Evolutionary conservation across 1,284 basidiomycete species (phyloP).

Genomic region (Malassezia sympodialis): DNA sequence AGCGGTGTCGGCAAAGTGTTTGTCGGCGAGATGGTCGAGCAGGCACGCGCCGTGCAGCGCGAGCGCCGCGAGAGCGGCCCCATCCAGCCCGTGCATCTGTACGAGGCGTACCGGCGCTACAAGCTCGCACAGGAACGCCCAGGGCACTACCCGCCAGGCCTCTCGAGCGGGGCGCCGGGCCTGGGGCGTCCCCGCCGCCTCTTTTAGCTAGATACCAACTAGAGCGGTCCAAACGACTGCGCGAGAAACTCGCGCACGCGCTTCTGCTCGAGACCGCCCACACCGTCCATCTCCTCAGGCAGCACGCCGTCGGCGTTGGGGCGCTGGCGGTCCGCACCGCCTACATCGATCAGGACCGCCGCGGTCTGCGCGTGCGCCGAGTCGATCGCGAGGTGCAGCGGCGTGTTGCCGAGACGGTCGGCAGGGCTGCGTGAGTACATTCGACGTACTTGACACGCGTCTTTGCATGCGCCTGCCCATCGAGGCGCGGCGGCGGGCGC

Average conservation of each 20-base stretch:
- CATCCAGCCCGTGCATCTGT: slow-evolving; percentile 71
- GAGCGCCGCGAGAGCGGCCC: slow-evolving; percentile 64
- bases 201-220: slow-evolving; percentile 23
- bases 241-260: slow-evolving; percentile 10
- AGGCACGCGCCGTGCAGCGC: slow-evolving; percentile 67
- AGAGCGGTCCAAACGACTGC: slow-evolving; percentile 11
- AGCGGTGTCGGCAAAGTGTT: slow-evolving; percentile 83
- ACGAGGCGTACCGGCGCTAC: slow-evolving; percentile 74
- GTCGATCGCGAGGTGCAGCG: slow-evolving; percentile 29
- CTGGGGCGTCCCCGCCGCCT: slow-evolving; percentile 33
- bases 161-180: slow-evolving; percentile 27
- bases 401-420: slow-evolving; percentile 29
- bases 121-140: slow-evolving; percentile 60
- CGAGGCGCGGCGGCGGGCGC: slow-evolving; percentile 19
- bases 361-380: slow-evolving; percentile 26
- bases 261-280: slow-evolving; percentile 24
- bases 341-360: slow-evolving; percentile 25
- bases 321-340: slow-evolving; percentile 21
- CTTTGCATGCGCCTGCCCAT: slow-evolving; percentile 21
- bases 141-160: slow-evolving; percentile 35
- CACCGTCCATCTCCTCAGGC: slow-evolving; percentile 27
- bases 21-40: slow-evolving; percentile 80
- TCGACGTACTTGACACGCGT: slow-evolving; percentile 28
- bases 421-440: slow-evolving; percentile 17
- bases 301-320: slow-evolving; percentile 22